phyloP scores from a whole-genome alignment of 371 early-diverging fungal genomes.

The Rhizopus stolonifer region DNA sequence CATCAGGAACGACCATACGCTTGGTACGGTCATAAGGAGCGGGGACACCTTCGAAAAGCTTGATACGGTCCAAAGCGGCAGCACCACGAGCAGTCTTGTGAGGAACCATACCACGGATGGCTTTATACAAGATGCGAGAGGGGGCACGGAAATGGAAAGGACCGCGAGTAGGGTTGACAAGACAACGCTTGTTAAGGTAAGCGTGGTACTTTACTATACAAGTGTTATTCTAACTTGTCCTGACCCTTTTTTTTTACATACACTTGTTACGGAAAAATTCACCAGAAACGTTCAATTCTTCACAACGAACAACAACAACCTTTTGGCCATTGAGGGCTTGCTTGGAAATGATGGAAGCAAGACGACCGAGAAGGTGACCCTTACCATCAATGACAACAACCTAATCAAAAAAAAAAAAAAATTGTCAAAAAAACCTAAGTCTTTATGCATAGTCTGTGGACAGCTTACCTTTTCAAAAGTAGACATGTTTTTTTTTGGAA shows the following conservation, averaged over 20 bases:
- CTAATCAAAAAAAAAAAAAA: slow-evolving; percentile 63
- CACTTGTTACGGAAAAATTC: slow-evolving; percentile 98
- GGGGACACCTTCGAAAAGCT: too few relatives aligned
- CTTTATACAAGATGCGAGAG: too few relatives aligned
- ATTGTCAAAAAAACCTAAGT: slow-evolving; percentile 53
- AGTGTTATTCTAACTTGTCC: not conserved
- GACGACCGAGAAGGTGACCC: slow-evolving; percentile 94
- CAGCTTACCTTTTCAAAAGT: not conserved
- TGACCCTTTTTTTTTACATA: slow-evolving; percentile 41
- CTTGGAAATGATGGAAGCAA: slow-evolving; percentile 76
- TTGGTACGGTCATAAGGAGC: slow-evolving; percentile 54
- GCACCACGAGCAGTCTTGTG: too few relatives aligned
- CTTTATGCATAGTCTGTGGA: too few relatives aligned
- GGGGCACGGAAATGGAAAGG: too few relatives aligned
- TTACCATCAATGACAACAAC: slow-evolving; percentile 97
- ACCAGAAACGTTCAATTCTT: slow-evolving; percentile 96
- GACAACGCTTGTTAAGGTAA: too few relatives aligned
- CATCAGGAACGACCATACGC: slow-evolving; percentile 95
- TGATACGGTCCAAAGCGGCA: too few relatives aligned
- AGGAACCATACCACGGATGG: too few relatives aligned
- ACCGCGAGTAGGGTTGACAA: too few relatives aligned
- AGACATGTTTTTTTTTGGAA: too few relatives aligned
- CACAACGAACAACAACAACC: slow-evolving; percentile 52
- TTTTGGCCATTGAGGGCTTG: slow-evolving; percentile 94
- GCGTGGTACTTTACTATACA: slow-evolving; percentile 83